Conservation (phyloP, 106 monocot genomes). For the Dioscorea alata region DNA sequence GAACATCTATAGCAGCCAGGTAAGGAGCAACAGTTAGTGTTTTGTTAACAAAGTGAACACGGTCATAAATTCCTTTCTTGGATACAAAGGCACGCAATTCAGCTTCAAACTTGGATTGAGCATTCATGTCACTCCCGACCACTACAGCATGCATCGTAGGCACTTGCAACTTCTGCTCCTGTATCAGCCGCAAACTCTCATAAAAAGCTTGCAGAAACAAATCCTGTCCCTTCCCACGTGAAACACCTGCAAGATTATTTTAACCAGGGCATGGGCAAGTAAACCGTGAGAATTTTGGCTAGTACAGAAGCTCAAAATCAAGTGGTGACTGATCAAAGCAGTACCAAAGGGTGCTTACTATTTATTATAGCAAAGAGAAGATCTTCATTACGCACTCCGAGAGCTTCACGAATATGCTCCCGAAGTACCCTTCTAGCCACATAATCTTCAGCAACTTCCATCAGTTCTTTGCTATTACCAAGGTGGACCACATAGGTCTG, state of each 20-base stretch:
- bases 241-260: slow-evolving; percentile 55
- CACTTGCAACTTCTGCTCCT: slow-evolving; percentile 65
- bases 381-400: slow-evolving; percentile 76
- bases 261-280: no score
- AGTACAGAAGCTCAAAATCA: no score
- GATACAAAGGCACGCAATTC: slow-evolving; percentile 69
- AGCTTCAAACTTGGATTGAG: slow-evolving; percentile 78
- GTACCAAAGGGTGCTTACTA: slow-evolving; percentile 45
- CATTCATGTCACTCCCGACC: slow-evolving; percentile 95
- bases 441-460: slow-evolving; percentile 87
- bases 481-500: slow-evolving; percentile 90
- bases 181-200: slow-evolving; percentile 69
- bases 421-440: slow-evolving; percentile 72
- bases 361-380: slow-evolving; percentile 89
- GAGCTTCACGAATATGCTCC: slow-evolving; percentile 79
- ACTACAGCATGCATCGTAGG: slow-evolving; percentile 79
- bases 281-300: no score
- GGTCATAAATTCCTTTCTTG: slow-evolving; percentile 61
- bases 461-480: slow-evolving; percentile 91
- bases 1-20: slow-evolving; percentile 90
- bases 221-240: slow-evolving; percentile 92
- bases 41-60: slow-evolving; percentile 93
- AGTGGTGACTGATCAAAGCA: no score
- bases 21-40: slow-evolving; percentile 83
- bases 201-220: slow-evolving; percentile 81